Conservation (phyloP, 805 yeast species). For the Blastobotrys robertii region DNA sequence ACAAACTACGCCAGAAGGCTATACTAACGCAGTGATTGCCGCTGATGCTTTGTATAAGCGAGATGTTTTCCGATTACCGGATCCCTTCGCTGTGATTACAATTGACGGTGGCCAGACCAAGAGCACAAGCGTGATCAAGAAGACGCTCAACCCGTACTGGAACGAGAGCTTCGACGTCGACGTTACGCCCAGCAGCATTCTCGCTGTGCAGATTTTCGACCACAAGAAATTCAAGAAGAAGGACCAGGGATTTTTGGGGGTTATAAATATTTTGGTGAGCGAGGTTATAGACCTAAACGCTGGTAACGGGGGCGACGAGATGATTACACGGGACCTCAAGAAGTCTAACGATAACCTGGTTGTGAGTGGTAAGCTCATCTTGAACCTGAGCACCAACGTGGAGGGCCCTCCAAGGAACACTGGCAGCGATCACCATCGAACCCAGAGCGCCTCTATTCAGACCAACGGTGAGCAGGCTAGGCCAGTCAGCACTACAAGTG, state of each 20-base stretch:
- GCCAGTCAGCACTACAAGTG: constrained; percentile 5
- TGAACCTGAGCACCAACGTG: constrained; percentile 32
- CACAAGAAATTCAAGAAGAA: constrained; percentile 95
- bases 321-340: constrained; percentile 85
- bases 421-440: constrained; percentile 1
- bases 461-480: neutral
- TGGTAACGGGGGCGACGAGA: constrained; percentile 43
- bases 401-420: constrained; percentile 17
- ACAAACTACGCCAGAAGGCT: too few species aligned
- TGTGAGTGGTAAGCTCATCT: constrained; percentile 86
- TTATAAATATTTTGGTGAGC: constrained; percentile 80
- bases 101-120: constrained; percentile 97
- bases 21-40: constrained; percentile 52
- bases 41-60: constrained; percentile 94
- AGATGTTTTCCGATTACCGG: constrained; percentile 91
- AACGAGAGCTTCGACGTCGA: constrained; percentile 78
- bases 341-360: constrained; percentile 85
- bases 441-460: neutral
- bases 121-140: constrained; percentile 86
- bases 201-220: constrained; percentile 91
- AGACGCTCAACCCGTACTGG: constrained; percentile 96
- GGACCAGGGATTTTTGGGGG: constrained; percentile 97
- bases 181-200: constrained; percentile 53
- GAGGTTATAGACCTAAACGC: constrained; percentile 61
- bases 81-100: constrained; percentile 94